These are phyloP conservation scores for Torulaspora maleeae DNA, from an alignment of 805 yeast genomes.

Conservation along the genomic window DNA sequence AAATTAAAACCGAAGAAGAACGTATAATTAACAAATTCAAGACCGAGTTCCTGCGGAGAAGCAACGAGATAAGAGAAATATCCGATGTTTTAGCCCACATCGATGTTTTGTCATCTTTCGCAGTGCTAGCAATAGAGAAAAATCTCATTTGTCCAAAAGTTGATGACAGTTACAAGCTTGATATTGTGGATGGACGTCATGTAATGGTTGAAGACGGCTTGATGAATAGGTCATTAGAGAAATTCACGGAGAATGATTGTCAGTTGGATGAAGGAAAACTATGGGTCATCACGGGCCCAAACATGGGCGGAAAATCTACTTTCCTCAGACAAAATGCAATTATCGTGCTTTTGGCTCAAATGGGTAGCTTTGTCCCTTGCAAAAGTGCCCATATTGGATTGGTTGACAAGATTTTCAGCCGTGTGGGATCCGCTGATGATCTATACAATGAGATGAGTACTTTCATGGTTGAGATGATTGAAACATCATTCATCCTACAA, in stretches of 20 bases:
- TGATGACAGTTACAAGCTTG: conserved; percentile 43
- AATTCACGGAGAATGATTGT: conserved; percentile 35
- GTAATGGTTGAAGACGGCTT: conserved; percentile 79
- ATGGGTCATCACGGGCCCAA: conserved; percentile 82
- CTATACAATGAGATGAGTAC: conserved; percentile 76
- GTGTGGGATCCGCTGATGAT: conserved; percentile 84
- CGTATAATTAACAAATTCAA: conserved; percentile 48
- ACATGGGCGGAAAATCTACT: conserved; percentile 83
- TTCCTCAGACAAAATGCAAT: conserved; percentile 70
- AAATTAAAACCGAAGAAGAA: conserved; percentile 53
- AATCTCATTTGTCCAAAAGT: conserved; percentile 63
- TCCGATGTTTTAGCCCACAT: conserved; percentile 55
- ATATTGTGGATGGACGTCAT: conserved; percentile 69
- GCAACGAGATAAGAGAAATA: conserved; percentile 46
- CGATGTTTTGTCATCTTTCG: conserved; percentile 72
- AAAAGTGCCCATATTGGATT: conserved; percentile 57
- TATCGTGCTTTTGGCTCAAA: conserved; percentile 63
- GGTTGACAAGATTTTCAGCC: conserved; percentile 72
- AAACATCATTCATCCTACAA: conserved; percentile 63
- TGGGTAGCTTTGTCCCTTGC: conserved; percentile 73
- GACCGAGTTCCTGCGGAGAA: conserved; percentile 40
- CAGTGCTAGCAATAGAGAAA: conserved; percentile 63
- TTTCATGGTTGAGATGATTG: conserved; percentile 90
- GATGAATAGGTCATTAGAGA: conserved; percentile 39
- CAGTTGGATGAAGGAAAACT: conserved; percentile 28